phyloP scores from a whole-genome alignment of 192 early-diverging fungal genomes.

The Coemansia furcata region DNA sequence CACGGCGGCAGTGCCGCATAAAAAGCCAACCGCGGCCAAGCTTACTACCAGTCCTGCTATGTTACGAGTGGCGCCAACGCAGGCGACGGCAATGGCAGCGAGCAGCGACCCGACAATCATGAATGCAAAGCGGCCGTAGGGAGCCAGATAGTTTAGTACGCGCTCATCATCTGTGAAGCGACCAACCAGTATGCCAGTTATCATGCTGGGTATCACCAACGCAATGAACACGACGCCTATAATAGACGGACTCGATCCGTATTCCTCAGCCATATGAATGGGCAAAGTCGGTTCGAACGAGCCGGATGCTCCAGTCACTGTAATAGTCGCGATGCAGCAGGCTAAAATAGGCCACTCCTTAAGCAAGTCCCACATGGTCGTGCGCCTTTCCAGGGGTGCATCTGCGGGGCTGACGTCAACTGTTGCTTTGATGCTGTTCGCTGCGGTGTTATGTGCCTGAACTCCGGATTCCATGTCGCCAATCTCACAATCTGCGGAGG shows the following conservation, averaged over 20 bases:
- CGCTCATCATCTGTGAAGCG: constrained; percentile 35
- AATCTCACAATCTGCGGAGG: neutral
- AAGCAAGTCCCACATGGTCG: constrained; percentile 49
- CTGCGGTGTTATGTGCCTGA: neutral
- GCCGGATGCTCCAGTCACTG: constrained; percentile 31
- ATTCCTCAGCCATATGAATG: constrained; percentile 34
- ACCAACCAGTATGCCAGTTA: constrained; percentile 59
- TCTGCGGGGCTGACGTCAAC: neutral
- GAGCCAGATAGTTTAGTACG: constrained; percentile 24
- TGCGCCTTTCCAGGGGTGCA: constrained; percentile 7
- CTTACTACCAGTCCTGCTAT: constrained; percentile 41
- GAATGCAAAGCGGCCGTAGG: constrained; percentile 44
- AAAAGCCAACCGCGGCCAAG: constrained; percentile 31
- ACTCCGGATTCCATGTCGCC: constrained; percentile 1
- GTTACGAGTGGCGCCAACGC: constrained; percentile 34
- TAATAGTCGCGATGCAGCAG: constrained; percentile 44
- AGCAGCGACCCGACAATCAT: constrained; percentile 31
- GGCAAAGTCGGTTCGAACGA: constrained; percentile 51
- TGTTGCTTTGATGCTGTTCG: neutral
- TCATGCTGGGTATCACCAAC: constrained; percentile 66
- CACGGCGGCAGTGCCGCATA: constrained; percentile 40
- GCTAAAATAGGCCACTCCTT: constrained; percentile 48
- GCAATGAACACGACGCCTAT: constrained; percentile 62
- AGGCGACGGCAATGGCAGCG: constrained; percentile 50
- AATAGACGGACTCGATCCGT: constrained; percentile 16